Conservation (phyloP, 2,329 filamentous ascomycete genomes). For the Pseudogymnoascus sp. region DNA sequence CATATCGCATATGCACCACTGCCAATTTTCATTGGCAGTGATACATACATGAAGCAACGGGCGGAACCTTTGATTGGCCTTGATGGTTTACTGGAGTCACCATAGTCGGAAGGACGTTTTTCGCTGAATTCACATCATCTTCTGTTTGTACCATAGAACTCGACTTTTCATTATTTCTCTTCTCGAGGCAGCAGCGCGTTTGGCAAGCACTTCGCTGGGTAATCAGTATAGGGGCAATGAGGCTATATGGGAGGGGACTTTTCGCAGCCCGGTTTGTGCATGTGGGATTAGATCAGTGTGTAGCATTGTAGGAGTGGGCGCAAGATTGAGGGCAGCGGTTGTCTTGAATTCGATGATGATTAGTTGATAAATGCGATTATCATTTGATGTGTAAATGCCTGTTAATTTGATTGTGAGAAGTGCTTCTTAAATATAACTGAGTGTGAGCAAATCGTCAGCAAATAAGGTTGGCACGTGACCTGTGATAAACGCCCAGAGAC, state of each 20-base stretch:
- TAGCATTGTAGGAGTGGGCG: constrained; percentile 8
- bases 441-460: not conserved
- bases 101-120: constrained; percentile 8
- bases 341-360: constrained; percentile 5
- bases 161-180: constrained; percentile 5
- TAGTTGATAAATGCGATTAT: constrained; percentile 8
- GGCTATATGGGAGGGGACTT: constrained; percentile 3
- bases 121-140: constrained; percentile 6
- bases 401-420: not conserved
- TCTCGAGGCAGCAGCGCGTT: constrained; percentile 6
- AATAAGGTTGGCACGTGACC: not conserved
- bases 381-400: not conserved
- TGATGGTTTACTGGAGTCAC: constrained; percentile 5
- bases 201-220: constrained; percentile 6
- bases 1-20: constrained; percentile 7
- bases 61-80: constrained; percentile 5
- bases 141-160: constrained; percentile 8
- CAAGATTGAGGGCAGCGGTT: constrained; percentile 3
- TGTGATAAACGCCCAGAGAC: not conserved
- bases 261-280: not conserved
- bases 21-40: constrained; percentile 2
- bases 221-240: constrained; percentile 2
- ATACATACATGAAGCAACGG: constrained; percentile 7
- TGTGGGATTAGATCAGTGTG: constrained; percentile 6
- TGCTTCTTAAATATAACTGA: not conserved